These are phyloP conservation scores for Aureobasidium pullulans DNA, from an alignment of 2,329 filamentous ascomycete genomes.

Conservation along the genomic window DNA sequence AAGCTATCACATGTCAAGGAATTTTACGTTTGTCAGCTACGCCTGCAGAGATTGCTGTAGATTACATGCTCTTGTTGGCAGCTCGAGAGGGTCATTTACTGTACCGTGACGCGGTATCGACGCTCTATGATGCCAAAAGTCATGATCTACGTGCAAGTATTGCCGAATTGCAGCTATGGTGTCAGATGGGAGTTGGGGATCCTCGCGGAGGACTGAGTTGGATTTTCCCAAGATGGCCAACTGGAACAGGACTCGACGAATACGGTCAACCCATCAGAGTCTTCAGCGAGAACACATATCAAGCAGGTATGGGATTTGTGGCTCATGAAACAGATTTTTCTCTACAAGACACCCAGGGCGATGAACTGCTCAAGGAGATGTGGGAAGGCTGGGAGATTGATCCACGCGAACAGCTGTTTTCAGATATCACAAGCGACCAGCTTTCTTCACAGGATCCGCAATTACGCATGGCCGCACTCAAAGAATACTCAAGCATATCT, in stretches of 20 bases:
- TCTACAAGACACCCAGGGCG: conserved; percentile 32
- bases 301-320: conserved; percentile 68
- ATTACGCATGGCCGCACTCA: conserved; percentile 31
- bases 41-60: conserved; percentile 60
- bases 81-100: conserved; percentile 85
- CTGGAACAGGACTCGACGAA: conserved; percentile 60
- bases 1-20: conserved; percentile 70
- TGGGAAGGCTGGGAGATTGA: conserved; percentile 60
- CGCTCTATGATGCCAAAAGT: conserved; percentile 62
- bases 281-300: conserved; percentile 73
- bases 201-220: conserved; percentile 82
- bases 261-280: conserved; percentile 65
- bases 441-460: too few relatives aligned
- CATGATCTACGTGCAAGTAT: conserved; percentile 74
- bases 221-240: conserved; percentile 74
- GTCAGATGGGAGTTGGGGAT: conserved; percentile 89
- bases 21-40: conserved; percentile 70
- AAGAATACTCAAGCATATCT: conserved; percentile 47
- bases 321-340: conserved; percentile 33
- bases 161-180: conserved; percentile 88
- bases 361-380: conserved; percentile 56
- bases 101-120: conserved; percentile 55
- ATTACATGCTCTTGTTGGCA: conserved; percentile 74
- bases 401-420: conserved; percentile 18
- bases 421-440: neutral